Evolutionary conservation across 148 eudicot genomes (phyloP).

Genomic region (Agrostemma githago): DNA sequence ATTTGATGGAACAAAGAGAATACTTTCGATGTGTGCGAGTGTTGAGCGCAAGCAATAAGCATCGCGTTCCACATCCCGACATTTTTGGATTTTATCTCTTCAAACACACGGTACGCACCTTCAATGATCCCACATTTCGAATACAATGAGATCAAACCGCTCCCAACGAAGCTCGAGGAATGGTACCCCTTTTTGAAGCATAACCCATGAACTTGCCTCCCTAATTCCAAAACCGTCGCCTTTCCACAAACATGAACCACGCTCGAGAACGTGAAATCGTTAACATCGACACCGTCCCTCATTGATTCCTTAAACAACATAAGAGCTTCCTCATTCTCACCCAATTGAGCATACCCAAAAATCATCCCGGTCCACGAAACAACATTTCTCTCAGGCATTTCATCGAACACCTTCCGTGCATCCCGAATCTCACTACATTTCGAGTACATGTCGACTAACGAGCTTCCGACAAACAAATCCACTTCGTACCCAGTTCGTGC

Average conservation of each 20-base stretch:
- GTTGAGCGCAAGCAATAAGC: slow-evolving; percentile 89
- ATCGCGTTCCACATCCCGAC: slow-evolving; percentile 88
- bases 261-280: slow-evolving; percentile 81
- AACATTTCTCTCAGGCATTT: slow-evolving; percentile 78
- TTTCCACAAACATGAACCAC: slow-evolving; percentile 75
- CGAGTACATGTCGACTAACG: slow-evolving; percentile 71
- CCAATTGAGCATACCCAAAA: slow-evolving; percentile 68
- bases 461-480: slow-evolving; percentile 77
- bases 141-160: slow-evolving; percentile 75
- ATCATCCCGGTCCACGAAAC: slow-evolving; percentile 94
- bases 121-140: slow-evolving; percentile 75
- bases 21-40: slow-evolving; percentile 47
- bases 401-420: slow-evolving; percentile 69
- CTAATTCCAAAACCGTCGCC: slow-evolving; percentile 60
- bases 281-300: slow-evolving; percentile 56
- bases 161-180: slow-evolving; percentile 70
- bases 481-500: slow-evolving; percentile 50
- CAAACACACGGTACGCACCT: slow-evolving; percentile 55
- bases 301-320: slow-evolving; percentile 55
- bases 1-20: slow-evolving; percentile 47
- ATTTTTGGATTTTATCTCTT: slow-evolving; percentile 46
- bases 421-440: slow-evolving; percentile 56
- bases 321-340: slow-evolving; percentile 75
- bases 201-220: slow-evolving; percentile 67
- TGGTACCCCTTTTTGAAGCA: slow-evolving; percentile 57